Base-by-base conservation (phyloP, 2,329 filamentous ascomycete genomes). In the Exophiala aquamarina region DNA sequence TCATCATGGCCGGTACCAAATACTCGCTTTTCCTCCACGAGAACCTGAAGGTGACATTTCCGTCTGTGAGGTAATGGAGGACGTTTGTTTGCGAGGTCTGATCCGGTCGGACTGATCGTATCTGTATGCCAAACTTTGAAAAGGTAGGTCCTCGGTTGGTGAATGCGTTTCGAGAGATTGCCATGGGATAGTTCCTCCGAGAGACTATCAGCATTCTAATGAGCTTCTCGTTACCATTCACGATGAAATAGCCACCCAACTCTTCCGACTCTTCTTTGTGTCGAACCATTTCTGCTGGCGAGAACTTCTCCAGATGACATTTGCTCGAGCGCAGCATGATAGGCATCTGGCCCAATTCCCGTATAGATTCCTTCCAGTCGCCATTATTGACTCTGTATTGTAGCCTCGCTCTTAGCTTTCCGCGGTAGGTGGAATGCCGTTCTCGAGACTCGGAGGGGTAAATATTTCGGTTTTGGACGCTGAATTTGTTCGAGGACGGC, bases 21-120 rank as follows among this genome's bases (percentile, higher is more conserved):
- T 89, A 98, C 69, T 98, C 93, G 59, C 90, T 89, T 71, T 98
- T 98, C 58, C 91, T 81, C 92, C 92, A 98, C 5, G 92, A 96
- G 70, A 98, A 98, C 47, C 93, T 81, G 70, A 98, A 95, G 1
- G 89, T 97, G 61, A 97, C 84, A 67, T 96, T 97, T 56, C 93
- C 93, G 66, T 98, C 93, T 60, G 79, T 89, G 47, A 98, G 80
- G 68, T 97, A 98, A 70, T 98, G 93, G 39, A 98, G 78, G 26
- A 95, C 90, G 63, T 97, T 98, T 29, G 92, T 97, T 69, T 97
- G 92, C 21, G 91, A 96, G 7, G 92, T 96, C 71, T 98, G 90
- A 69, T 98, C 93, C n/a, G 91, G 91, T 49, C 93, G 83, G 45
- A 96, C 90, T 2, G 86, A 94, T 70, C 93, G 85, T 58, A 96